phyloP scores from a whole-genome alignment of 306 rosid genomes.

The Neltuma alba region DNA sequence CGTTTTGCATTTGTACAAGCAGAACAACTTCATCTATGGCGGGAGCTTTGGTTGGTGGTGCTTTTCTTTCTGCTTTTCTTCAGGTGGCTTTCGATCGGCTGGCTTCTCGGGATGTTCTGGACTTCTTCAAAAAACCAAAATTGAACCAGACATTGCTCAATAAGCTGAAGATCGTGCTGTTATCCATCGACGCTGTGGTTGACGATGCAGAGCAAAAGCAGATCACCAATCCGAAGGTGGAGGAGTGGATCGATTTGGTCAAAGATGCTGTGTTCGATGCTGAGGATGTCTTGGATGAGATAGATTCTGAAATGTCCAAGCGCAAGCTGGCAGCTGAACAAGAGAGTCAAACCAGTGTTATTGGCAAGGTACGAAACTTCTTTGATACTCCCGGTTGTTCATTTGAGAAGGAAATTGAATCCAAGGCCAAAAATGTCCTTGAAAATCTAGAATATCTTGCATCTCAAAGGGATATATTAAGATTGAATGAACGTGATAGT shows the following conservation, averaged over 20 bases:
- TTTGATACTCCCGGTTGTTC: not conserved
- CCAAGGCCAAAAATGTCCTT: not conserved
- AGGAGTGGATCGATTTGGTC: constrained; percentile 23
- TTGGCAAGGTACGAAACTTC: constrained; percentile 23
- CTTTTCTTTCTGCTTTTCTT: no score
- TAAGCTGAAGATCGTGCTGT: constrained; percentile 12
- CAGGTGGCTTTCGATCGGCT: no score
- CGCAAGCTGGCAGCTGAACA: constrained; percentile 18
- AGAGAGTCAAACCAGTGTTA: not conserved
- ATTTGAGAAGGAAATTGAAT: constrained; percentile 17
- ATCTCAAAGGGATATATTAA: not conserved
- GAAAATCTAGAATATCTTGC: not conserved
- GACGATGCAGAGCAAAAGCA: constrained; percentile 39
- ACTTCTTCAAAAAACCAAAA: no score
- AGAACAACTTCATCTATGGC: no score
- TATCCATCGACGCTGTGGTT: not conserved
- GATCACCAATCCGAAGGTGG: not conserved
- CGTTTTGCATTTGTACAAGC: no score
- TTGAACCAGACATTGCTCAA: not conserved
- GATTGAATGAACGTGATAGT: constrained; percentile 4
- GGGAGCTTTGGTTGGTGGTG: no score
- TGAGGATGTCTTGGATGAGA: constrained; percentile 13
- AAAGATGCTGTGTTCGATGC: constrained; percentile 18
- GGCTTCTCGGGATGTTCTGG: no score
- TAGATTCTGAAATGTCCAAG: not conserved